These are phyloP conservation scores for Goniomonas avonlea DNA, from an alignment of 78 protist genomes.

Conservation along the genomic window DNA sequence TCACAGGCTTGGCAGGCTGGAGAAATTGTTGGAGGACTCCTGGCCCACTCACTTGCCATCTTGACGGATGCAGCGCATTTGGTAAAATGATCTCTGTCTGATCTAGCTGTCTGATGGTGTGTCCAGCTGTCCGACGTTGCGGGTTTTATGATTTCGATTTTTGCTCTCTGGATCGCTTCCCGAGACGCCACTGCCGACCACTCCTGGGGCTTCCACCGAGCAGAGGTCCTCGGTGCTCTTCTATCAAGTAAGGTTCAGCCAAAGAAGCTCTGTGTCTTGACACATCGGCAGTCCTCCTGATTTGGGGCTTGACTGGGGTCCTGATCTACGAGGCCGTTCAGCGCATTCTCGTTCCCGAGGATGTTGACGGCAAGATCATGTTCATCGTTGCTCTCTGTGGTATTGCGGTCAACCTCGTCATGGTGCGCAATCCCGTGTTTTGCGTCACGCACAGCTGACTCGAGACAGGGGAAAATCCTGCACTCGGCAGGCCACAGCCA, in stretches of 20 bases:
- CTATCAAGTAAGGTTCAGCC: too few species aligned
- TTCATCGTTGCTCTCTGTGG: conserved; percentile 58
- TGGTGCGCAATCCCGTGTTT: not conserved
- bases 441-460: not conserved
- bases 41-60: conserved; percentile 7
- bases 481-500: too few species aligned
- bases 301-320: conserved; percentile 75
- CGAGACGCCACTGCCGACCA: not conserved
- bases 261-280: too few species aligned
- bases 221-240: conserved; percentile 6
- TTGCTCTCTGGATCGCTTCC: not conserved
- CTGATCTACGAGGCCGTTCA: conserved; percentile 54
- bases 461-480: too few species aligned
- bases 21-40: not conserved
- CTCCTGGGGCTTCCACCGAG: not conserved
- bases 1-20: too few species aligned
- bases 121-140: conserved; percentile 20
- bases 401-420: conserved; percentile 42
- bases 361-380: conserved; percentile 61
- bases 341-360: conserved; percentile 47
- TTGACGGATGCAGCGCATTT: conserved; percentile 21
- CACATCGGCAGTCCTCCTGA: conserved; percentile 60
- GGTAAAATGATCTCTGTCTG: too few species aligned
- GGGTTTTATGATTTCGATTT: not conserved
- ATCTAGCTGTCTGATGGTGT: too few species aligned